Conservation (phyloP, 208 protist genomes). For the Naegleria fowleri region DNA sequence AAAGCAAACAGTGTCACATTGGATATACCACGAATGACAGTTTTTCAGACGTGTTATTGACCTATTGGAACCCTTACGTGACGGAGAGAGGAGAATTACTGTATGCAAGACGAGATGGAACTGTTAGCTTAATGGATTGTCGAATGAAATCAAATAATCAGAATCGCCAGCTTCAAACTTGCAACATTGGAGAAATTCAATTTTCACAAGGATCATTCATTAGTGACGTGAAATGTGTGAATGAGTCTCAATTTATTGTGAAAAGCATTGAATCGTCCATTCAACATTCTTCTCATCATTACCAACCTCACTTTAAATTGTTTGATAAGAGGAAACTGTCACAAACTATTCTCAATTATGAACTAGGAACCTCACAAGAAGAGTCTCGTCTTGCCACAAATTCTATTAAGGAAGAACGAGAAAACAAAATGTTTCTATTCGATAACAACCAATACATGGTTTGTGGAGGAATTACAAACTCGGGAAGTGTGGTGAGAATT, state of each 20-base stretch:
- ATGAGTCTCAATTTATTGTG: neutral
- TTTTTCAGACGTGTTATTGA: neutral
- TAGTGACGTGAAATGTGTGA: neutral
- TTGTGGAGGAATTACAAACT: neutral
- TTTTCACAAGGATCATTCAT: neutral
- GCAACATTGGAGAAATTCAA: neutral
- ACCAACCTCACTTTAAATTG: neutral
- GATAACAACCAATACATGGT: neutral
- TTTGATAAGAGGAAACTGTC: neutral
- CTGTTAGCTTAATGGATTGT: neutral
- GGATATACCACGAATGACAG: no score
- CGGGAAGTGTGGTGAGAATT: neutral
- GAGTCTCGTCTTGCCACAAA: neutral
- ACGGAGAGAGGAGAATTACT: neutral
- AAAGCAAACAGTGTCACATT: neutral
- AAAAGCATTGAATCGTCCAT: neutral
- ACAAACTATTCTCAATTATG: neutral
- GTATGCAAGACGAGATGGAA: neutral
- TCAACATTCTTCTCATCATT: no score
- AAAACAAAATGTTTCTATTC: neutral
- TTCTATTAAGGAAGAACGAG: neutral
- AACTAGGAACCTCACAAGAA: neutral
- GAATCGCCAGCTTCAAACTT: neutral
- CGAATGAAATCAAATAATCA: no score
- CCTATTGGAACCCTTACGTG: neutral